Evolutionary conservation across 345 rosid genomes (phyloP).

Genomic region (Eucalyptus cladocalyx): DNA sequence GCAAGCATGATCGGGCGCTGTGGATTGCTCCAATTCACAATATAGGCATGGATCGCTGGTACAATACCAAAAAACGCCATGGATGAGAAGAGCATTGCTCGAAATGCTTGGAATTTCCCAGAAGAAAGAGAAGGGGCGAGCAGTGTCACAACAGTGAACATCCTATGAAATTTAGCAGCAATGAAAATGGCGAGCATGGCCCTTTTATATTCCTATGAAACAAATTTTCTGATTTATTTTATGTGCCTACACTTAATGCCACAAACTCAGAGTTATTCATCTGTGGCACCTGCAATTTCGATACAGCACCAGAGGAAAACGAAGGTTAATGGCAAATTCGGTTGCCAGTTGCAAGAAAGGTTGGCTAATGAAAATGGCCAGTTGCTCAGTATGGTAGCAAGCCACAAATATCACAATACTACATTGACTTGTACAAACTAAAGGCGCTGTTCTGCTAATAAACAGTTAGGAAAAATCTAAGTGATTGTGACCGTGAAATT

Average conservation of each 20-base stretch:
- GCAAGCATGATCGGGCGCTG: constrained; percentile 7
- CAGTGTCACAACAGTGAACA: constrained; percentile 56
- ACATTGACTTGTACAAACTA: too few relatives aligned
- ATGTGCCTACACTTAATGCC: neutral
- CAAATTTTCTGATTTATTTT: neutral
- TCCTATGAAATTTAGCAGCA: neutral
- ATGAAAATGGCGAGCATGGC: neutral
- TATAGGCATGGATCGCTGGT: constrained; percentile 53
- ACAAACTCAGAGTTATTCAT: too few relatives aligned
- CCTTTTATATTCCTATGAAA: neutral
- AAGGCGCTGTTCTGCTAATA: neutral
- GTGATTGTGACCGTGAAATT: neutral
- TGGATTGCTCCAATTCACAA: constrained; percentile 78
- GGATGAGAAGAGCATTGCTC: constrained; percentile 53
- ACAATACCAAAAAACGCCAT: constrained; percentile 75
- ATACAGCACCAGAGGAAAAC: too few relatives aligned
- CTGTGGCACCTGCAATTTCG: too few relatives aligned
- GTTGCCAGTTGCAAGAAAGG: too few relatives aligned
- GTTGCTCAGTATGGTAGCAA: too few relatives aligned
- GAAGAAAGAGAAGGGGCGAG: constrained; percentile 51
- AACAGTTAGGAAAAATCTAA: neutral
- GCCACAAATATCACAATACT: too few relatives aligned
- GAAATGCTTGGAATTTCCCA: constrained; percentile 38
- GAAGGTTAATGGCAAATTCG: too few relatives aligned
- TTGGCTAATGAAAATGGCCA: too few relatives aligned